Evolutionary conservation across 2,329 filamentous ascomycete species (phyloP), one percentile per base, ranked within the genome.

Genomic region (Claviceps sorghi): DNA sequence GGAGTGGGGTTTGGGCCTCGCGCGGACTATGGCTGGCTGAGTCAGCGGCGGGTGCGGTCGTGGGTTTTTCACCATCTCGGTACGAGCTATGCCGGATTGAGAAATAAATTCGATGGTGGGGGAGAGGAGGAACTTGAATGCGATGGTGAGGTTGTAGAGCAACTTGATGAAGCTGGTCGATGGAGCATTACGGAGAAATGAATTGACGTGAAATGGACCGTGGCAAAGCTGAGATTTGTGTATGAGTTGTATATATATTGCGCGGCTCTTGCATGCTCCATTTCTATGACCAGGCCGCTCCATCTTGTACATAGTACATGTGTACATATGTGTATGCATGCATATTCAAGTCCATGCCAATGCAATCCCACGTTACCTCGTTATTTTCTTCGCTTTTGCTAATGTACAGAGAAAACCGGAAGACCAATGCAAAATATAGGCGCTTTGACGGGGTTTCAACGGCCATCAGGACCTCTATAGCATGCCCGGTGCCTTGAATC

Each of bases 401-500:
- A 19, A 32, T 40, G 11, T 46, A 30, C 34, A 46, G 10, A 51
- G 10, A 38, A 3, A 7, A 13, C 17, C 15, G 13, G 15, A 15
- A 36, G 7, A 13, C 7, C 13, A 10, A 22, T 19, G 30, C n/a
- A 38, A 38, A 15, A 21, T 6, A 22, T 3, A 36, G 32, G 32
- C 32, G 5, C 26, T 21, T 8, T 26, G 13, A 9, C 3, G 2
- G 22, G 15, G 30, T 21, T 47, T 4, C 15, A 7, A 7, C n/a
- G 21, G 29, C n/a, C 11, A 6, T 34, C 3, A 9, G 11, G n/a
- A 7, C 3, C 46, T 52, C 53, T 38, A 48, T 44, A 56, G 38
- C 22, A 40, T 38, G 34, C 41, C 62, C 9, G 70, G 70, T 9
- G 69, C 61, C 55, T 67, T 68, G 59, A 73, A 72, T 36, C 63